Evolutionary conservation across 371 early-diverging fungal genomes (phyloP).

Genomic region (Chytridiales sp.): DNA sequence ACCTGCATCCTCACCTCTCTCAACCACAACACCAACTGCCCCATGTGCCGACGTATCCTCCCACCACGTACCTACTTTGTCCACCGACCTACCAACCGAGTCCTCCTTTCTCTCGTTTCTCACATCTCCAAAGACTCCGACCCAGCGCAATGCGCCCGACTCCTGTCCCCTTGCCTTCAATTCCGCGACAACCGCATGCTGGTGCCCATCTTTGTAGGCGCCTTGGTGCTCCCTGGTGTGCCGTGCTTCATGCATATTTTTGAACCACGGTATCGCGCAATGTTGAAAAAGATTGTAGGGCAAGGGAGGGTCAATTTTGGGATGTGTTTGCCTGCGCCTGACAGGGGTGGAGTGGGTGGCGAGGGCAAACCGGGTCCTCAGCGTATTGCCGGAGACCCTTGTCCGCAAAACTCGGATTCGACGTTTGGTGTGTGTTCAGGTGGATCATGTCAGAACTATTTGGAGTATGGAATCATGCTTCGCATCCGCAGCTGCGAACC

Average conservation of each 20-base stretch:
- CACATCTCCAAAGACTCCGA: background rate
- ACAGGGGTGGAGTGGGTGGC: background rate
- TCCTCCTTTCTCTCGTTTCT: too few relatives aligned
- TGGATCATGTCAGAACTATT: slow-evolving; percentile 20
- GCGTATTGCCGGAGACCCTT: slow-evolving; percentile 7
- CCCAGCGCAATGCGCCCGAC: background rate
- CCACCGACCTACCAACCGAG: slow-evolving; percentile 4
- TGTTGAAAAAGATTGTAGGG: slow-evolving; percentile 59
- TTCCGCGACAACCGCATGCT: slow-evolving; percentile 9
- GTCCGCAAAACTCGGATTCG: background rate
- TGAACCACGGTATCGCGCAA: slow-evolving; percentile 63
- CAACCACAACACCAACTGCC: slow-evolving; percentile 48
- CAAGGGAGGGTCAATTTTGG: slow-evolving; percentile 54
- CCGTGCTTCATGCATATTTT: slow-evolving; percentile 64
- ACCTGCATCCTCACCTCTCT: slow-evolving; percentile 56
- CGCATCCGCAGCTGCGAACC: slow-evolving; percentile 20
- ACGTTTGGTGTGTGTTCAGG: slow-evolving; percentile 5
- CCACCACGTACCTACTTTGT: slow-evolving; percentile 20
- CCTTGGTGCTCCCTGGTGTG: slow-evolving; percentile 56
- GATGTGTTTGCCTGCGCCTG: slow-evolving; percentile 49
- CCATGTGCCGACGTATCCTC: slow-evolving; percentile 50
- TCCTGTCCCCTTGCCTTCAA: background rate
- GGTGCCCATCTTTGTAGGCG: slow-evolving; percentile 26
- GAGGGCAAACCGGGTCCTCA: background rate
- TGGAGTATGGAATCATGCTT: slow-evolving; percentile 23